Base-by-base conservation (phyloP, 148 eudicot genomes). In the Vaccinium vitisidaea region DNA sequence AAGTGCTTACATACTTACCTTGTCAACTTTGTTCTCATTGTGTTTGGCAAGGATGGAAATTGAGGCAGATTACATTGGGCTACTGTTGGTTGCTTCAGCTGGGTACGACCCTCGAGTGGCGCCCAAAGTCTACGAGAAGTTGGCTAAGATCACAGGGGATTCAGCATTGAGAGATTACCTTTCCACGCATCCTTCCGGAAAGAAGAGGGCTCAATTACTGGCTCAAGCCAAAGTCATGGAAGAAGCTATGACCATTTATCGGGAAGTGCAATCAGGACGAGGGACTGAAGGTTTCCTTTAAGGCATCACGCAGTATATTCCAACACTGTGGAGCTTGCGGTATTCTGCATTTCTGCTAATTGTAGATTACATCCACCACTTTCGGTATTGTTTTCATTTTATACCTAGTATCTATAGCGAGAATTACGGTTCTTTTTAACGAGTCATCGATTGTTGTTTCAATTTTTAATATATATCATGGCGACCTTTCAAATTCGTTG, bases 11-110 rank as follows among this genome's bases (percentile, higher is more conserved):
- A 19, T 75, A 7, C 54, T 46, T 10, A 76, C 54, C 79, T 21
- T 36, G 48, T 46, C 79, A n/a, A 71, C 83, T 81, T 71, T 27
- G n/a, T 11, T 69, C 7, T 79, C 79, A 18, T 80, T 43, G n/a
- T 55, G 83, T 12, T 30, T 79, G 56, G n/a, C 65, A 55, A 94
- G 99, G 92, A 96, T 96, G 99, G 99, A 96, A 87, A 94, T 92
- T 85, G 99, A 96, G 90, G 99, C 99, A 53, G 99, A 96, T 89
- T 93, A 96, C 90, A 94, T 96, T 6, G 99, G 99, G 70, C 76
- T 96, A 81, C 88, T 96, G 76, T 85, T 96, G 77, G 84, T 88
- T 9, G 98, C 99, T 81, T 93, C 99, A 27, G 99, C 98, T 53
- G 98, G 99, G 10, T 96, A 91, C 53, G 97, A 96, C 80, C 99